Percentiles rank a stretch among this genome's conserved stretches.
These are phyloP conservation scores for Globisporangium recalcitrans DNA, from an alignment of 352 stramenopile genomes.

Conservation along the genomic window DNA sequence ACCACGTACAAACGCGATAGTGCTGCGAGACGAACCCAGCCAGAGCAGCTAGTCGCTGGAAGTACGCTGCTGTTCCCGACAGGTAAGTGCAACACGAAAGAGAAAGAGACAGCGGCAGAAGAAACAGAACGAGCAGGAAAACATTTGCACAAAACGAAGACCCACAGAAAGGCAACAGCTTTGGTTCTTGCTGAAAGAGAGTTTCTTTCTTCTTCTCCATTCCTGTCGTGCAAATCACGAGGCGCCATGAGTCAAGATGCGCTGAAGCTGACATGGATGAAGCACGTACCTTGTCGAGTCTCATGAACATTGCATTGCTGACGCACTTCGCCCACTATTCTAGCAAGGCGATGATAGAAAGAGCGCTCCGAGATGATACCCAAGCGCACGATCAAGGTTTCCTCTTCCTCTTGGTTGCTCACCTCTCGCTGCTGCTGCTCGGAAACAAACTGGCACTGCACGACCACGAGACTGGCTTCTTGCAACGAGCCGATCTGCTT, in stretches of 20 bases:
- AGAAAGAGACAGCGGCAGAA: background rate
- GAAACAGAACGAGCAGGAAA: background rate
- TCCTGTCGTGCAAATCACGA: background rate
- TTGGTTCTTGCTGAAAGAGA: background rate
- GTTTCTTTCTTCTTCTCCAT: background rate
- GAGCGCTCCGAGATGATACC: constrained; percentile 41
- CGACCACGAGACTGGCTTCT: constrained; percentile 50
- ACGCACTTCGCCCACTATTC: background rate
- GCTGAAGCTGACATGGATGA: background rate
- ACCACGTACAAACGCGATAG: background rate
- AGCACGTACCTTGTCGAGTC: background rate
- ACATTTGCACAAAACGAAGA: background rate
- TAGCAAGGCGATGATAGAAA: constrained; percentile 60
- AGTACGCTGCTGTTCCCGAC: background rate
- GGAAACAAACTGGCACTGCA: constrained; percentile 68
- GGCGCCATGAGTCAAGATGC: background rate
- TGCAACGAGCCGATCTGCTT: constrained; percentile 71
- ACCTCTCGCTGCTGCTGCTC: constrained; percentile 5
- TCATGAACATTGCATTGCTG: background rate
- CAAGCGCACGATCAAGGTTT: background rate
- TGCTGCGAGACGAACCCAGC: too few species aligned
- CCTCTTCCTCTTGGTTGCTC: constrained; percentile 19
- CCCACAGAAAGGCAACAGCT: background rate
- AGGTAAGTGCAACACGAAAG: background rate
- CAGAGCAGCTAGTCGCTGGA: background rate